phyloP scores from a whole-genome alignment of 192 early-diverging fungal species.

The Entomortierella lignicola region DNA sequence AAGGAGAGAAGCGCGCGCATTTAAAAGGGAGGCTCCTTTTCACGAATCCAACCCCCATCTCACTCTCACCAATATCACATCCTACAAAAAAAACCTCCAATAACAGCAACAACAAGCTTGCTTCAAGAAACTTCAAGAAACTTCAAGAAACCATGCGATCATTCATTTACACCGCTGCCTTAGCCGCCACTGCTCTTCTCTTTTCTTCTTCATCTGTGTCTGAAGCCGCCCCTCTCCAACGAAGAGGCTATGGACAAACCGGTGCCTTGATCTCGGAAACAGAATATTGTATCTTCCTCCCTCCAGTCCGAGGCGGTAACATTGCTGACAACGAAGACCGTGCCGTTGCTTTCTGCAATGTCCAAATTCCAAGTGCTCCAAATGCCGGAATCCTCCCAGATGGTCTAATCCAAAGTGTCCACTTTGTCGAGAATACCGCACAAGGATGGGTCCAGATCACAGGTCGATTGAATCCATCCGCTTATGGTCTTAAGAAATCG shows the following conservation, averaged over 20 bases:
- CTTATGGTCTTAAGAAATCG: constrained; percentile 21
- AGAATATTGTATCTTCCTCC: constrained; percentile 34
- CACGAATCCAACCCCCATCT: neutral
- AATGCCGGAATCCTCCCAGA: constrained; percentile 34
- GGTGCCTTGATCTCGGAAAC: constrained; percentile 3
- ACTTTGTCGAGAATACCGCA: constrained; percentile 47
- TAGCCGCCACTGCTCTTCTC: neutral
- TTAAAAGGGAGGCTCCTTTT: neutral
- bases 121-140: no score
- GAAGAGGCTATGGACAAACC: constrained; percentile 5
- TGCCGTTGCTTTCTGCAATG: constrained; percentile 50
- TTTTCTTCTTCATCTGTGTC: neutral
- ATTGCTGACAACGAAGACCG: constrained; percentile 54
- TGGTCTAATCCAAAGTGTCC: constrained; percentile 54
- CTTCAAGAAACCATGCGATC: constrained; percentile 8
- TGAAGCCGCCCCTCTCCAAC: neutral
- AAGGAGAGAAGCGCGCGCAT: no score
- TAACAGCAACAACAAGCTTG: no score
- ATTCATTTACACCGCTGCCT: constrained; percentile 5
- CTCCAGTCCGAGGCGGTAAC: constrained; percentile 31
- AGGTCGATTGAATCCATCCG: constrained; percentile 34
- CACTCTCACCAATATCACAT: neutral
- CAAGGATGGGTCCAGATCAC: constrained; percentile 50
- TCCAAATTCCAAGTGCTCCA: constrained; percentile 41
- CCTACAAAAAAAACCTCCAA: no score